Evolutionary conservation across 2,329 filamentous ascomycete species (phyloP).

Genomic region (Sarocladiaceae sp.): DNA sequence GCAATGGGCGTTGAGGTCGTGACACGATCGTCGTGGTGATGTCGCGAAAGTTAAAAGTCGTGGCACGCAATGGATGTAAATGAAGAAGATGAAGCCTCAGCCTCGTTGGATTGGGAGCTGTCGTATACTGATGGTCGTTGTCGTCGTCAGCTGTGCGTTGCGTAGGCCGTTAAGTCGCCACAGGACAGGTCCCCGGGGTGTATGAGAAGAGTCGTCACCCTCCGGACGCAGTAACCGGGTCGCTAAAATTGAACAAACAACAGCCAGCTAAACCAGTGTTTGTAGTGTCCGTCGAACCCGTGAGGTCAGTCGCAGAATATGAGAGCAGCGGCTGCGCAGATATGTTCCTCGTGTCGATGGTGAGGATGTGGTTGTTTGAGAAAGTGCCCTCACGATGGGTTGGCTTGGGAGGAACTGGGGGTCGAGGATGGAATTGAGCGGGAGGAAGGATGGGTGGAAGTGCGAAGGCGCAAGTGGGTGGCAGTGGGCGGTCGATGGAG

Average conservation of each 20-base stretch:
- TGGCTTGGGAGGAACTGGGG: slow-evolving; percentile 5
- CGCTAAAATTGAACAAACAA: background rate
- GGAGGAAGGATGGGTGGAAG: slow-evolving; percentile 9
- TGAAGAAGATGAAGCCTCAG: background rate
- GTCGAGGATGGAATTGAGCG: slow-evolving; percentile 6
- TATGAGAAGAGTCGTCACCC: slow-evolving; percentile 4
- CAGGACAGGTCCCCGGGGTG: slow-evolving; percentile 7
- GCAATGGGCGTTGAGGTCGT: background rate
- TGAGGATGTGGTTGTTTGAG: background rate
- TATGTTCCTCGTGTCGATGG: too few species aligned
- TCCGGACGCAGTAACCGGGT: background rate
- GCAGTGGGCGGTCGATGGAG: slow-evolving; percentile 4
- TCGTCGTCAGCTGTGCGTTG: slow-evolving; percentile 15
- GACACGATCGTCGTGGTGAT: background rate
- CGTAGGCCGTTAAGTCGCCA: slow-evolving; percentile 17
- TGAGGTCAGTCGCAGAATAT: too few species aligned
- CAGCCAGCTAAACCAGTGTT: too few species aligned
- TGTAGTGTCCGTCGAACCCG: too few species aligned
- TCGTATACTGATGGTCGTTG: too few species aligned
- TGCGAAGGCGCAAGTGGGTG: slow-evolving; percentile 5
- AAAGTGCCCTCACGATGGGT: slow-evolving; percentile 5
- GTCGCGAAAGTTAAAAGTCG: background rate
- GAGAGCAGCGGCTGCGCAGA: too few species aligned
- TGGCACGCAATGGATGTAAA: background rate
- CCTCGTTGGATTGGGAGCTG: background rate